Evolutionary conservation across 2,329 filamentous ascomycete genomes (phyloP).

Genomic region (Phialemoniopsis sp.): DNA sequence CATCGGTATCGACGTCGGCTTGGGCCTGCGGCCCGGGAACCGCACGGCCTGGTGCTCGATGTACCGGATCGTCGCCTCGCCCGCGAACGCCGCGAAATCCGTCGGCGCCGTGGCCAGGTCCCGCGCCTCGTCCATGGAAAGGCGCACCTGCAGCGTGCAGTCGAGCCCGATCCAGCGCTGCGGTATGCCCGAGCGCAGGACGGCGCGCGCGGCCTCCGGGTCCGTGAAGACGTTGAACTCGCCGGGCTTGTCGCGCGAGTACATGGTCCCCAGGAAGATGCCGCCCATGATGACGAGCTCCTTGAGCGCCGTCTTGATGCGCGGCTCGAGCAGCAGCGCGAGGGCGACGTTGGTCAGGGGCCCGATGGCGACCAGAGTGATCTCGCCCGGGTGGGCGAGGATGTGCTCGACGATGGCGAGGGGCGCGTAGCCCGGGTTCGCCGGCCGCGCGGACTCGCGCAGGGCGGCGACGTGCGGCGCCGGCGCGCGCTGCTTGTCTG

Average conservation of each 20-base stretch:
- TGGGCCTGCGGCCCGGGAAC: slow-evolving; percentile 1
- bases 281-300: slow-evolving; percentile 1
- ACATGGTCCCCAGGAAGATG: neutral
- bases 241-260: neutral
- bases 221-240: slow-evolving; percentile 2
- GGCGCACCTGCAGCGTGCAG: neutral
- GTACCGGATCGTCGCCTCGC: slow-evolving; percentile 1
- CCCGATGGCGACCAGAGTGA: slow-evolving; percentile 2
- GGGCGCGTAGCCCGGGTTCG: slow-evolving; percentile 2
- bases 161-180: neutral
- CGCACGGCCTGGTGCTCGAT: slow-evolving; percentile 1
- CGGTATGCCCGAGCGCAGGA: neutral
- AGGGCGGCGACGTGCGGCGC: slow-evolving; percentile 2
- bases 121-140: neutral
- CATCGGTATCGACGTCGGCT: slow-evolving; percentile 1
- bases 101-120: neutral
- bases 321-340: neutral
- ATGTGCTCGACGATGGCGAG: slow-evolving; percentile 7
- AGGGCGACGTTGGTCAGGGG: neutral
- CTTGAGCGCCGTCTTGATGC: neutral
- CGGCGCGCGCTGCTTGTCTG: slow-evolving; percentile 2
- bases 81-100: neutral
- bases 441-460: slow-evolving; percentile 1
- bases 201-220: neutral
- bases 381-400: slow-evolving; percentile 4